Conservation (phyloP, 73 alveolate genomes). For the Tetrahymena elliotti region DNA sequence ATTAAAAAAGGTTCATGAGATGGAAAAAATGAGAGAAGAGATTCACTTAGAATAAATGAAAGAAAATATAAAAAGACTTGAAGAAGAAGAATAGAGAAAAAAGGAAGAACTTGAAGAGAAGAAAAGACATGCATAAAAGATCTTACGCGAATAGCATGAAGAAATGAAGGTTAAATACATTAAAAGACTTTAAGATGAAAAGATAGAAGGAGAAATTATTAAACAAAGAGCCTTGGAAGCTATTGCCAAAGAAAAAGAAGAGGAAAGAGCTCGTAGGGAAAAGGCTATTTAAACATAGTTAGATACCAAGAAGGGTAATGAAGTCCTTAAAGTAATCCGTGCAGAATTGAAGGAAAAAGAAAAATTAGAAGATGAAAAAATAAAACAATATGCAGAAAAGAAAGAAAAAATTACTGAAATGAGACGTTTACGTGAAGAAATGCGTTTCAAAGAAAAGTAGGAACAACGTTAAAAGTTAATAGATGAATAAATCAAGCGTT, state of each 20-base stretch:
- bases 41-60: constrained; percentile 16
- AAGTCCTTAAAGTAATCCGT: constrained; percentile 34
- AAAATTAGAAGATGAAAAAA: constrained; percentile 71
- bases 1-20: background rate
- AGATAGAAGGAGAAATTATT: constrained; percentile 77
- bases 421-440: constrained; percentile 63
- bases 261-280: constrained; percentile 60
- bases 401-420: constrained; percentile 62
- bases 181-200: constrained; percentile 69
- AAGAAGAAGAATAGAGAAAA: constrained; percentile 56
- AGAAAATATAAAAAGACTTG: constrained; percentile 28
- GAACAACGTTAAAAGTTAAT: constrained; percentile 62
- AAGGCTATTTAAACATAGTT: constrained; percentile 47
- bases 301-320: constrained; percentile 41
- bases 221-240: constrained; percentile 48
- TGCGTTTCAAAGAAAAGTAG: constrained; percentile 62
- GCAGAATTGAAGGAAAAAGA: constrained; percentile 55
- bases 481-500: constrained; percentile 59
- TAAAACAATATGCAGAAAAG: constrained; percentile 71
- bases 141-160: constrained; percentile 59
- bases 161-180: constrained; percentile 61
- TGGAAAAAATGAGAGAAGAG: constrained; percentile 16
- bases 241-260: constrained; percentile 50
- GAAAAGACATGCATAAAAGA: constrained; percentile 61
- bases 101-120: constrained; percentile 60